phyloP scores from a whole-genome alignment of 345 rosid genomes.

The Boechera divaricarpa region DNA sequence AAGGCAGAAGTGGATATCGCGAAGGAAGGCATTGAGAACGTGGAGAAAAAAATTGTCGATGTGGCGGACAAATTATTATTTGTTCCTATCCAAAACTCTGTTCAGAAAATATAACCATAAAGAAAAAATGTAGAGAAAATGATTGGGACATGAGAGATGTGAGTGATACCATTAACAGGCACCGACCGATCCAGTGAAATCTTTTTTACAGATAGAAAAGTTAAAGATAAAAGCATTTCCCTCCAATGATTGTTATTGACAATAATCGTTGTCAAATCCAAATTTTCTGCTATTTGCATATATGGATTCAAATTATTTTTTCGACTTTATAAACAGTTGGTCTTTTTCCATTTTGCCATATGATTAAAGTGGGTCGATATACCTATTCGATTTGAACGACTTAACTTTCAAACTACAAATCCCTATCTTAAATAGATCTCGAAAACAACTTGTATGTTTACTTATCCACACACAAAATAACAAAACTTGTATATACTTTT shows the following conservation, averaged over 20 bases:
- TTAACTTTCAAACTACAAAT: slow-evolving; percentile 33
- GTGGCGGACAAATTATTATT: slow-evolving; percentile 1
- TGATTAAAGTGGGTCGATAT: slow-evolving; percentile 40
- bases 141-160: slow-evolving; percentile 25
- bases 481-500: neutral
- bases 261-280: slow-evolving; percentile 34
- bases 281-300: slow-evolving; percentile 18
- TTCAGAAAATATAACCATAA: neutral
- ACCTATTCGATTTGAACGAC: slow-evolving; percentile 35
- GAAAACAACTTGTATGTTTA: slow-evolving; percentile 22
- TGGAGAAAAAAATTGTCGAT: slow-evolving; percentile 14
- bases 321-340: slow-evolving; percentile 37
- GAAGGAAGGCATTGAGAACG: neutral
- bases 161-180: slow-evolving; percentile 1
- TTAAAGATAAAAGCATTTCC: slow-evolving; percentile 33
- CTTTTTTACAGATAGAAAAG: slow-evolving; percentile 11
- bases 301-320: slow-evolving; percentile 2
- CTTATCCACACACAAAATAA: neutral
- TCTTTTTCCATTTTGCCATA: slow-evolving; percentile 42
- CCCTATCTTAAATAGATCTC: slow-evolving; percentile 18
- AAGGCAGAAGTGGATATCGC: neutral
- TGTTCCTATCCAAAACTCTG: slow-evolving; percentile 22
- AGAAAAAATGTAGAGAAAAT: neutral
- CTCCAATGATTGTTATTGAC: slow-evolving; percentile 37
- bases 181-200: slow-evolving; percentile 29